These are phyloP conservation scores for Wickerhamomyces alni DNA, from an alignment of 805 yeast species.

Conservation along the genomic window DNA sequence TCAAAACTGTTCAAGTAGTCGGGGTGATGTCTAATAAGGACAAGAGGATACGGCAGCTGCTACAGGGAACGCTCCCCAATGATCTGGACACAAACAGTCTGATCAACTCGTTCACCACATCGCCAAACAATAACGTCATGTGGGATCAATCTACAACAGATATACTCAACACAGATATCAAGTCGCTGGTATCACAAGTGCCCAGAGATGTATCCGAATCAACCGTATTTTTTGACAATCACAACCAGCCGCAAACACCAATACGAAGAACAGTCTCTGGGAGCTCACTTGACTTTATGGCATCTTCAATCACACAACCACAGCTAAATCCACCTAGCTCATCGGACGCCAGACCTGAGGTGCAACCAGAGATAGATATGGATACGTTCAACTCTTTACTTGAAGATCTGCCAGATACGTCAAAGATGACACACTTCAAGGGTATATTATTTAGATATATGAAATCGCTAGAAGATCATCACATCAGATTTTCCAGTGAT, in stretches of 20 bases:
- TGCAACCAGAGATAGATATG: conserved; percentile 6
- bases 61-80: not conserved
- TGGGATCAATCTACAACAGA: conserved; percentile 1
- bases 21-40: not conserved
- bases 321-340: not conserved
- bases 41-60: conserved; percentile 4
- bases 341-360: not conserved
- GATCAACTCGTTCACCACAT: not conserved
- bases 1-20: too few species aligned
- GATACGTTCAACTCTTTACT: conserved; percentile 8
- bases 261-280: conserved; percentile 18
- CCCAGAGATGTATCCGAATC: conserved; percentile 17
- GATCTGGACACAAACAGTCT: not conserved
- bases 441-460: conserved; percentile 14
- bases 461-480: conserved; percentile 10
- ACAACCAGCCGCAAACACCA: conserved; percentile 13
- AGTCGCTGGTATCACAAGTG: not conserved
- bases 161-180: conserved; percentile 1
- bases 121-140: not conserved
- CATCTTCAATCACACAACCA: conserved; percentile 1
- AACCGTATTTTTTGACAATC: conserved; percentile 11
- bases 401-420: conserved; percentile 4
- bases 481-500: conserved; percentile 12
- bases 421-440: conserved; percentile 11
- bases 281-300: conserved; percentile 15